Evolutionary conservation across 2,329 filamentous ascomycete genomes (phyloP).

Genomic region (Fusarium sp.): DNA sequence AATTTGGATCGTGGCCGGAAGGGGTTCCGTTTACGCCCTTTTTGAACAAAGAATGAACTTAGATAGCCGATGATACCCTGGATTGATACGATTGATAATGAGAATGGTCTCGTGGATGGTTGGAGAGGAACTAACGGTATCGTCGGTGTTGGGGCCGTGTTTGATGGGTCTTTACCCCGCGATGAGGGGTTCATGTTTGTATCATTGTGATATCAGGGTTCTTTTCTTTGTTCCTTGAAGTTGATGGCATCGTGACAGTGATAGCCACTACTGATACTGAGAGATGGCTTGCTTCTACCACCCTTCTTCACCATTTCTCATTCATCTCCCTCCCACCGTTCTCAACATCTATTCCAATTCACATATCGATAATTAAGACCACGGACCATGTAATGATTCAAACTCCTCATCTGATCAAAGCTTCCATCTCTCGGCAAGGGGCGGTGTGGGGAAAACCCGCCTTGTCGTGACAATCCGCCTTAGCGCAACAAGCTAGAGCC

Average conservation of each 20-base stretch:
- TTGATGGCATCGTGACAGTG: background rate
- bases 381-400: background rate
- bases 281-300: too few relatives aligned
- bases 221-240: background rate
- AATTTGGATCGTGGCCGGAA: slow-evolving; percentile 37
- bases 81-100: slow-evolving; percentile 34
- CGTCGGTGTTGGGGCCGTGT: slow-evolving; percentile 17
- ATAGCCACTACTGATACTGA: background rate
- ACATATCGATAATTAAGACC: background rate
- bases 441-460: slow-evolving; percentile 33
- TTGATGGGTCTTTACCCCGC: slow-evolving; percentile 14
- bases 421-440: background rate
- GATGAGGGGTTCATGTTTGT: background rate
- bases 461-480: slow-evolving; percentile 40
- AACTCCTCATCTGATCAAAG: slow-evolving; percentile 20
- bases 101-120: slow-evolving; percentile 31
- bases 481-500: slow-evolving; percentile 32
- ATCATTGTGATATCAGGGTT: background rate
- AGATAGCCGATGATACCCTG: slow-evolving; percentile 32
- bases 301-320: too few relatives aligned
- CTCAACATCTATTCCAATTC: too few relatives aligned
- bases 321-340: too few relatives aligned
- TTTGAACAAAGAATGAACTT: slow-evolving; percentile 16
- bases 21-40: slow-evolving; percentile 27
- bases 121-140: slow-evolving; percentile 18